A percentile compares a stretch with the other conserved stretches of the same genome.
phyloP scores from a whole-genome alignment of 1,284 basidiomycete species.

The Trichosporon coremiiforme region DNA sequence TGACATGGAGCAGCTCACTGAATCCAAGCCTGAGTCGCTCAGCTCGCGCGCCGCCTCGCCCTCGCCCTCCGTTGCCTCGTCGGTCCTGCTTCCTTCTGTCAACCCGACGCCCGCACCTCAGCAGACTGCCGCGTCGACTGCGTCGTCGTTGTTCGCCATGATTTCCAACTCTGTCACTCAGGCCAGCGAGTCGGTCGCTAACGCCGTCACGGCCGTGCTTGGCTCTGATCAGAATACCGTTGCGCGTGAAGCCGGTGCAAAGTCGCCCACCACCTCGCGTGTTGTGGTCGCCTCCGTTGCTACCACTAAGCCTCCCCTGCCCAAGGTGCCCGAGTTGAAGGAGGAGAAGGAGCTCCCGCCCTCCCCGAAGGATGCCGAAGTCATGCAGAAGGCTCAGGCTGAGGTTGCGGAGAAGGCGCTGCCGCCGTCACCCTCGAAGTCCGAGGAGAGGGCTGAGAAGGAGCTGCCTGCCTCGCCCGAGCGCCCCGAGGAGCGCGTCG shows the following conservation, averaged over 20 bases:
- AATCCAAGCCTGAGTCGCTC: neutral
- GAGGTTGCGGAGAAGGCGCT: neutral
- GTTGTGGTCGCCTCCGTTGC: neutral
- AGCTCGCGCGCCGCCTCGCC: neutral
- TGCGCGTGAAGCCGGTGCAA: neutral
- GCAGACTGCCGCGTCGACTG: neutral
- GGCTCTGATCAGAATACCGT: neutral
- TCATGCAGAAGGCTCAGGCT: neutral
- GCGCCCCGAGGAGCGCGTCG: neutral
- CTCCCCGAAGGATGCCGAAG: neutral
- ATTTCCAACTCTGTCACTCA: constrained; percentile 12
- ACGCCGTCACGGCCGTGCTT: constrained; percentile 16
- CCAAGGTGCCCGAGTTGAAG: neutral
- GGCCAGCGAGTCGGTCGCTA: constrained; percentile 16
- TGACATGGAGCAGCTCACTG: neutral
- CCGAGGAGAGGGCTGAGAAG: neutral
- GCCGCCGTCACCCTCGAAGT: neutral
- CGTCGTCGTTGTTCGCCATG: constrained; percentile 16
- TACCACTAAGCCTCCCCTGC: neutral
- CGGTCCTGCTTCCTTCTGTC: constrained; percentile 9
- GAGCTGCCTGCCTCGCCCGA: neutral
- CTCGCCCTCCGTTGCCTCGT: constrained; percentile 3
- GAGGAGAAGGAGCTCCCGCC: constrained; percentile 6
- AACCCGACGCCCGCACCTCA: neutral
- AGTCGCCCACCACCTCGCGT: neutral